phyloP scores from a whole-genome alignment of 164 flowering plant species.

The Magnolia kwangsiensis region DNA sequence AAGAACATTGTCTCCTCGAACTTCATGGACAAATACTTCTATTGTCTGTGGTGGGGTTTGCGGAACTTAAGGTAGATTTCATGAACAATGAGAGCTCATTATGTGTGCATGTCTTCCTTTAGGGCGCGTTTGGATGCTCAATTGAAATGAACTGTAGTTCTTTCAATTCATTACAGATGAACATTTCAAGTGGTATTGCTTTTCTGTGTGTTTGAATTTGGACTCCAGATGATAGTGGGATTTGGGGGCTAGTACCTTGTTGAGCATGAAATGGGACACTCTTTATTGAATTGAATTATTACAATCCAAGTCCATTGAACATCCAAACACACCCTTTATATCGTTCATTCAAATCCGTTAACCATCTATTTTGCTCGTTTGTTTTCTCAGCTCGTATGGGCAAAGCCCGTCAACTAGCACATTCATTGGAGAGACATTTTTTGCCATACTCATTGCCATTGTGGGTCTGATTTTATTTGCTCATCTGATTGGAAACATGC shows the following conservation, averaged over 20 bases:
- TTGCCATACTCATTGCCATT: slow-evolving; percentile 83
- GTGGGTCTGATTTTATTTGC: slow-evolving; percentile 88
- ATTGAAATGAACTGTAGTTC: background rate
- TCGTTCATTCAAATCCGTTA: background rate
- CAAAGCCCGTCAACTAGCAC: slow-evolving; percentile 79
- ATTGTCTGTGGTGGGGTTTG: slow-evolving; percentile 97
- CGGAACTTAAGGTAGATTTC: slow-evolving; percentile 73
- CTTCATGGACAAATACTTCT: slow-evolving; percentile 70
- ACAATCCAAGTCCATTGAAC: too few relatives aligned
- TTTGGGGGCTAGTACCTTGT: too few relatives aligned
- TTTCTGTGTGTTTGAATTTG: too few relatives aligned
- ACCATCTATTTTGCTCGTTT: background rate
- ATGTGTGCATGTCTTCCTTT: background rate
- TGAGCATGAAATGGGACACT: too few relatives aligned
- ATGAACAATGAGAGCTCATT: background rate
- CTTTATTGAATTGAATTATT: too few relatives aligned
- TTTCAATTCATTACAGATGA: too few relatives aligned
- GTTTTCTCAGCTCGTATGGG: slow-evolving; percentile 71
- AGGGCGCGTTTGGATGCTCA: background rate
- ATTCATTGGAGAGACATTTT: slow-evolving; percentile 77
- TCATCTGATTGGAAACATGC: slow-evolving; percentile 94
- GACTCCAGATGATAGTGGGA: too few relatives aligned
- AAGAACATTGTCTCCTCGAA: slow-evolving; percentile 55
- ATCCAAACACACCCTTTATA: background rate
- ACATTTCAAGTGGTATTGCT: too few relatives aligned